These are phyloP conservation scores for Pythium utonaiense DNA, from an alignment of 352 stramenopile species.

Conservation along the genomic window DNA sequence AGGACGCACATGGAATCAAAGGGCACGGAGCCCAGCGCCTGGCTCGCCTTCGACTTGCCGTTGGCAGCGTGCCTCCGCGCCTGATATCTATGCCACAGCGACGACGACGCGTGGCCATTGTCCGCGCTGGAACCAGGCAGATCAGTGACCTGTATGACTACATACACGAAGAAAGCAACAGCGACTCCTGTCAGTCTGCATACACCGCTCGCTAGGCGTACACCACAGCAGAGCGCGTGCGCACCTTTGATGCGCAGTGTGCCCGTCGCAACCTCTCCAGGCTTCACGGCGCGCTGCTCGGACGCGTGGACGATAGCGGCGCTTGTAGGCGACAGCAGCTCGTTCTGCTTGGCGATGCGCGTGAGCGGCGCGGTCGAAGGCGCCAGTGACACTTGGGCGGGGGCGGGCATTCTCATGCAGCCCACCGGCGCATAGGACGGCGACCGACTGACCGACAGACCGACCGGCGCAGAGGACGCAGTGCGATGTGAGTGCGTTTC, in stretches of 20 bases:
- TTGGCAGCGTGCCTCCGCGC: slow-evolving; percentile 26
- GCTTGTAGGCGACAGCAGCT: slow-evolving; percentile 44
- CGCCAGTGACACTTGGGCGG: neutral
- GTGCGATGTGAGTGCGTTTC: too few species aligned
- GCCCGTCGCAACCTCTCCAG: slow-evolving; percentile 42
- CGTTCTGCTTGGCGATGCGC: slow-evolving; percentile 26
- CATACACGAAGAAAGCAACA: neutral
- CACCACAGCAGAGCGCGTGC: neutral
- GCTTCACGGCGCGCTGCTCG: slow-evolving; percentile 41
- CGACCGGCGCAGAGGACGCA: too few species aligned
- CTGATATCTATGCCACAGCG: slow-evolving; percentile 35
- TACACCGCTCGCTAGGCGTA: too few species aligned
- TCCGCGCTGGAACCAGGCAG: slow-evolving; percentile 20
- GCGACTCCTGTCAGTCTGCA: neutral
- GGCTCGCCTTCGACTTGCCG: slow-evolving; percentile 25
- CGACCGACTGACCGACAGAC: too few species aligned
- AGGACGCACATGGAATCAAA: slow-evolving; percentile 51
- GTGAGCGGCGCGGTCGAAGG: neutral
- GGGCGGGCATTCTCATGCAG: slow-evolving; percentile 22
- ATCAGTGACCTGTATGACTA: slow-evolving; percentile 30
- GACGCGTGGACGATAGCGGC: slow-evolving; percentile 47
- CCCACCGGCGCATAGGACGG: neutral
- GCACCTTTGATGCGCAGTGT: slow-evolving; percentile 59
- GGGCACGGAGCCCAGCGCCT: neutral
- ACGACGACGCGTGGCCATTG: slow-evolving; percentile 18